Percentiles rank a stretch among this genome's conserved stretches.
phyloP scores from a whole-genome alignment of 345 rosid species.

The Iberis pinnata region DNA sequence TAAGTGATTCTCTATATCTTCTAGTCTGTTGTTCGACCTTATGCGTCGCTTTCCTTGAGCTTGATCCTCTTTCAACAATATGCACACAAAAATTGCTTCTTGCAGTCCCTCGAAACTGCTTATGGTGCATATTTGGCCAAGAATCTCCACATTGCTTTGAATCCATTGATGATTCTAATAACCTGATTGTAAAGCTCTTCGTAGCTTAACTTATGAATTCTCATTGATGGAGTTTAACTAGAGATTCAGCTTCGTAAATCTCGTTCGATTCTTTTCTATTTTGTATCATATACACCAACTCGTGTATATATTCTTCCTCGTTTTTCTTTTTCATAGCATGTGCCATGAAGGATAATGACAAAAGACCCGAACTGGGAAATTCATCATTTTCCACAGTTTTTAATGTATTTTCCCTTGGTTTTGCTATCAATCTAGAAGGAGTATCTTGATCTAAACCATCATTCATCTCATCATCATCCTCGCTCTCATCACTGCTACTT shows the following conservation, averaged over 20 bases:
- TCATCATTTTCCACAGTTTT: slow-evolving; percentile 56
- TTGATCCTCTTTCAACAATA: slow-evolving; percentile 22
- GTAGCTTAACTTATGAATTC: slow-evolving; percentile 29
- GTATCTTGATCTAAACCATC: slow-evolving; percentile 48
- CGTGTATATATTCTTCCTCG: too few species aligned
- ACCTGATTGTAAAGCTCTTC: slow-evolving; percentile 24
- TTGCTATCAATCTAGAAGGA: slow-evolving; percentile 45
- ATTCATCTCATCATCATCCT: slow-evolving; percentile 37
- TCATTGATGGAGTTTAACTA: slow-evolving; percentile 18
- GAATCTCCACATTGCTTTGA: slow-evolving; percentile 26
- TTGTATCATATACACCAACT: too few species aligned
- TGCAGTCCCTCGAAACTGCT: slow-evolving; percentile 19
- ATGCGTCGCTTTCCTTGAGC: slow-evolving; percentile 18
- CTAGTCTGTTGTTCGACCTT: slow-evolving; percentile 18
- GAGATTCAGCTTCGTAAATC: slow-evolving; percentile 13
- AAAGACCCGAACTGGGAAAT: slow-evolving; percentile 65
- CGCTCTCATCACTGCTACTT: slow-evolving; percentile 68
- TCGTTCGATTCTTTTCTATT: slow-evolving; percentile 14
- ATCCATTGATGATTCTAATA: slow-evolving; percentile 19
- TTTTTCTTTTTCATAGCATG: slow-evolving; percentile 67
- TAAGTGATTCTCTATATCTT: slow-evolving; percentile 26
- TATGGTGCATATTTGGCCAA: slow-evolving; percentile 31
- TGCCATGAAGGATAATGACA: slow-evolving; percentile 87
- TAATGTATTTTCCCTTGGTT: slow-evolving; percentile 69
- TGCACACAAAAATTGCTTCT: slow-evolving; percentile 29